phyloP scores from a whole-genome alignment of 805 yeast genomes.

The Candida chauliodis region DNA sequence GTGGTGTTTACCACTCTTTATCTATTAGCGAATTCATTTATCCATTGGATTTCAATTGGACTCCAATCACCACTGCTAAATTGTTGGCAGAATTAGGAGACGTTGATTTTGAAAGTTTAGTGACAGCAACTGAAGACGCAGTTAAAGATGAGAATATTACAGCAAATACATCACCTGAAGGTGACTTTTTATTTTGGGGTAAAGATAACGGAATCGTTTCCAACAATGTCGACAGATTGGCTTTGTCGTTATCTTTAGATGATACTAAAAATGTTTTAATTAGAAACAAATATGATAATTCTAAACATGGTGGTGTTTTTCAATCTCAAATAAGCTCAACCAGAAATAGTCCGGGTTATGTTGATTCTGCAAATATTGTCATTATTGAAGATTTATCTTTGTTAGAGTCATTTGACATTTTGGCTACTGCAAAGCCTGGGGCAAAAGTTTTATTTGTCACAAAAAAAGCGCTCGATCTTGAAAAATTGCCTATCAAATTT shows the following conservation, averaged over 20 bases:
- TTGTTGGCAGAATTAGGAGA: conserved; percentile 42
- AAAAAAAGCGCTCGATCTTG: conserved; percentile 37
- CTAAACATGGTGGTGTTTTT: conserved; percentile 67
- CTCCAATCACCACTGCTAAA: conserved; percentile 49
- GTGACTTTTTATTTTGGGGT: conserved; percentile 60
- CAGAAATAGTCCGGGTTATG: conserved; percentile 12
- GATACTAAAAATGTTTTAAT: conserved; percentile 48
- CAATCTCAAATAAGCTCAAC: conserved; percentile 58
- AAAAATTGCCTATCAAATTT: conserved; percentile 50
- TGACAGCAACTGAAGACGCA: conserved; percentile 14
- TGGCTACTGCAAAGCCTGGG: conserved; percentile 52
- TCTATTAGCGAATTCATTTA: conserved; percentile 51
- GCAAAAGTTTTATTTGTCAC: conserved; percentile 52
- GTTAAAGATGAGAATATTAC: conserved; percentile 19
- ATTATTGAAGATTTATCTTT: conserved; percentile 60
- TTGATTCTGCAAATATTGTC: conserved; percentile 62
- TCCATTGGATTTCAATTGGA: conserved; percentile 52
- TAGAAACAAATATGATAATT: conserved; percentile 70
- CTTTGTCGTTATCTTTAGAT: conserved; percentile 67
- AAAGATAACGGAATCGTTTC: conserved; percentile 57
- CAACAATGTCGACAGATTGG: conserved; percentile 59
- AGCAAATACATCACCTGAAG: conserved; percentile 42
- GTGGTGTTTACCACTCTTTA: conserved; percentile 36
- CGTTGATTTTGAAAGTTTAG: conserved; percentile 25
- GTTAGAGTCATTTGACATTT: conserved; percentile 57